Evolutionary conservation across 805 yeast species (phyloP).

Genomic region (Saccharomycopsis capsularis): DNA sequence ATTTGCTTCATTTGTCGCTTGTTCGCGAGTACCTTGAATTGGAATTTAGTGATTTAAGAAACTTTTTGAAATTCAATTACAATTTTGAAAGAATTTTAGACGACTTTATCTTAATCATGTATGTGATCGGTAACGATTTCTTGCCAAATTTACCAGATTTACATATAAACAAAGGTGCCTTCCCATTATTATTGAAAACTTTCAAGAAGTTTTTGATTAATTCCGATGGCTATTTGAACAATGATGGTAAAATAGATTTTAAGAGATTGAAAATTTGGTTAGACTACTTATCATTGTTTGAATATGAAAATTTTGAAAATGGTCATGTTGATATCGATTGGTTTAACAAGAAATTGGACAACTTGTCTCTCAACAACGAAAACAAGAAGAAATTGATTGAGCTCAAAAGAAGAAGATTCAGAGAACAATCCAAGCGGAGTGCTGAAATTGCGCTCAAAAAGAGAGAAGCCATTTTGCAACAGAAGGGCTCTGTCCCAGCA

Average conservation of each 20-base stretch:
- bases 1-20: conserved; percentile 73
- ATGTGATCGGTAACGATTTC: conserved; percentile 96
- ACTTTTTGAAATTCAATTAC: conserved; percentile 54
- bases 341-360: conserved; percentile 82
- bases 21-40: conserved; percentile 86
- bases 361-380: conserved; percentile 67
- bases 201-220: conserved; percentile 73
- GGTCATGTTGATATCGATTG: conserved; percentile 81
- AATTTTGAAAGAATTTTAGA: conserved; percentile 86
- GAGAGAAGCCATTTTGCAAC: conserved; percentile 28
- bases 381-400: conserved; percentile 57
- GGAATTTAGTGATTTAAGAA: conserved; percentile 71
- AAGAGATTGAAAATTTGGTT: conserved; percentile 69
- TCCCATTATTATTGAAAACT: conserved; percentile 83
- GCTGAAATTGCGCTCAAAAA: conserved; percentile 27
- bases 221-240: conserved; percentile 79
- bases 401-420: conserved; percentile 70
- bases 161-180: conserved; percentile 90
- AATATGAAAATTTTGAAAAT: conserved; percentile 77
- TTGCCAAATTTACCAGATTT: conserved; percentile 93
- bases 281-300: conserved; percentile 68
- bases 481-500: conserved; percentile 27
- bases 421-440: conserved; percentile 26
- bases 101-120: conserved; percentile 86
- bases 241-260: conserved; percentile 74